phyloP scores from a whole-genome alignment of 208 protist genomes.

The Crithidia fasciculata region DNA sequence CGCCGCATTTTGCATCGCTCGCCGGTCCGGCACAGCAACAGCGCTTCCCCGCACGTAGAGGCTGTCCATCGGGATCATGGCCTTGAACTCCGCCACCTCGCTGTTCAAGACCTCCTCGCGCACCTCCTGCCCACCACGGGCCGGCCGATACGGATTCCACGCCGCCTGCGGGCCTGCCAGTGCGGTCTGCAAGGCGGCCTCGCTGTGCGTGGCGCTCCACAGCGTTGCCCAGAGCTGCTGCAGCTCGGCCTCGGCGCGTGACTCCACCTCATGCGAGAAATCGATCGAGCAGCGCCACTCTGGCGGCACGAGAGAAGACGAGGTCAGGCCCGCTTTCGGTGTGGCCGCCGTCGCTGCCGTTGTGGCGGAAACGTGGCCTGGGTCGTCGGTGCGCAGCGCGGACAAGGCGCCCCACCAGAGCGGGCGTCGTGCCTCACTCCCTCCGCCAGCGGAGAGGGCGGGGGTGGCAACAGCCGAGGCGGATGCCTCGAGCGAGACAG shows the following conservation, averaged over 20 bases:
- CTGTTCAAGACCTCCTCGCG: slow-evolving; percentile 70
- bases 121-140: slow-evolving; percentile 48
- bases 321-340: background rate
- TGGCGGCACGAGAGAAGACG: background rate
- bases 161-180: slow-evolving; percentile 38
- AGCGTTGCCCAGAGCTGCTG: slow-evolving; percentile 46
- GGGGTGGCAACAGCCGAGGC: background rate
- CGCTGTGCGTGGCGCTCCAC: slow-evolving; percentile 51
- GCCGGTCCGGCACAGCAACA: background rate
- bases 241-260: slow-evolving; percentile 50
- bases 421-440: no score
- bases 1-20: background rate
- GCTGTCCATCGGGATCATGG: slow-evolving; percentile 43
- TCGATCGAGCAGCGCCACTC: slow-evolving; percentile 37
- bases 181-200: slow-evolving; percentile 43
- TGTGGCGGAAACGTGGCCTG: background rate
- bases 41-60: slow-evolving; percentile 48
- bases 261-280: slow-evolving; percentile 52
- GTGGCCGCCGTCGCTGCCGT: background rate
- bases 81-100: slow-evolving; percentile 72
- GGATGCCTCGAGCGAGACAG: slow-evolving; percentile 2
- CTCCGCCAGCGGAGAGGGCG: no score
- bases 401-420: no score
- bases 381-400: no score
- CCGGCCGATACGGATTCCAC: slow-evolving; percentile 86